Conservation (phyloP, 495 filamentous ascomycete genomes). For the Penicillium alfredii region DNA sequence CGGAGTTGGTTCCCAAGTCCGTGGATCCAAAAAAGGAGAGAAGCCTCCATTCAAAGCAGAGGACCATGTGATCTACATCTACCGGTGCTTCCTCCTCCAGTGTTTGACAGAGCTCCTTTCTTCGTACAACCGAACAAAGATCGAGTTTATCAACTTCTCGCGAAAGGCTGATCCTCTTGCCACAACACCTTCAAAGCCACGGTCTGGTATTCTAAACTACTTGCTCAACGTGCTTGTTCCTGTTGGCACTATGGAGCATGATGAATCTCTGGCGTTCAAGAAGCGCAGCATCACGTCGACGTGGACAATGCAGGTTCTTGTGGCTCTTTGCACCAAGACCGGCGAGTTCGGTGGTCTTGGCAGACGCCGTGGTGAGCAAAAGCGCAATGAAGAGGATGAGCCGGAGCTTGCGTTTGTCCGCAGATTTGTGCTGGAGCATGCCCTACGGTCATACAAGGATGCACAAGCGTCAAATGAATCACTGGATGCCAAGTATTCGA, state of each 20-base stretch:
- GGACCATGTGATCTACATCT: conserved; percentile 91
- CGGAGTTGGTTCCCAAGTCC: conserved; percentile 24
- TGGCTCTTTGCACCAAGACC: conserved; percentile 82
- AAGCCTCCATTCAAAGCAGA: conserved; percentile 84
- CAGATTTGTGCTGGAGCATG: conserved; percentile 89
- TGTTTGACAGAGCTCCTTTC: conserved; percentile 89
- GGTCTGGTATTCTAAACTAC: conserved; percentile 89
- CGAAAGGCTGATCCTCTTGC: conserved; percentile 76
- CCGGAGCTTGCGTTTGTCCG: conserved; percentile 86
- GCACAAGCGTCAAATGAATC: conserved; percentile 71
- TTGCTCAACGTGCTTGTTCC: conserved; percentile 82
- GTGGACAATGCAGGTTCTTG: conserved; percentile 78
- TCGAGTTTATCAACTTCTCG: conserved; percentile 99
- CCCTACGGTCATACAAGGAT: conserved; percentile 87
- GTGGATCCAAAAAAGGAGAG: conserved; percentile 53
- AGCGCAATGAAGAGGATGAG: conserved; percentile 67
- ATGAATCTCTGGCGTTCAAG: conserved; percentile 67
- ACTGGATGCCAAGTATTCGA: conserved; percentile 80
- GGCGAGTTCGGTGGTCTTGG: conserved; percentile 54
- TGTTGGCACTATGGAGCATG: conserved; percentile 64
- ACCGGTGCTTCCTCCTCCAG: conserved; percentile 90
- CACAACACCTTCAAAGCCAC: conserved; percentile 86
- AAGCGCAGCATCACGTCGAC: conserved; percentile 79
- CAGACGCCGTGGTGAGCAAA: conserved; percentile 38
- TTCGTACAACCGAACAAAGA: conserved; percentile 88